Base-by-base conservation (phyloP, 345 rosid species). In the Eucalyptus brandiana region DNA sequence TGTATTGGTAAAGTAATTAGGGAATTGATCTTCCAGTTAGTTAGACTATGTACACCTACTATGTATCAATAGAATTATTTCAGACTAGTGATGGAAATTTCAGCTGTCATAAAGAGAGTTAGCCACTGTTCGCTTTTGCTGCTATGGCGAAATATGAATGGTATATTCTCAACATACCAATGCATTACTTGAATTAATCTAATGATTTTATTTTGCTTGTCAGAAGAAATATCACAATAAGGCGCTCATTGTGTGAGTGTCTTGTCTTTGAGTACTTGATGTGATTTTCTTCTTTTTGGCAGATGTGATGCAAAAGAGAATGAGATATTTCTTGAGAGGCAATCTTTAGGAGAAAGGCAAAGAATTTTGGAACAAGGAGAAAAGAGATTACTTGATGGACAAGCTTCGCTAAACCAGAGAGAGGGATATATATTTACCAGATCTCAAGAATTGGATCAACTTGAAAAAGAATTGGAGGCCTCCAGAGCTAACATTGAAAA, bases 291-390 rank as follows among this genome's bases (percentile, higher is more conserved):
- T 87, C 87, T 85, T 87, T 34, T 89, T 65, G 56, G 53, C 91
- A 98, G 99, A 89, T 97, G 97, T 92, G 98, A 96, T 90, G 94
- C 95, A 58, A 98, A 94, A 91, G 99, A 96, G 89, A 95, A 92
- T 87, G 99, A 95, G 89, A 91, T 95, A 30, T 83, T 81, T 86
- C 92, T 90, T 45, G 99, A 96, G 92, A 95, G 98, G 88, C 95
- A 94, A 89, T 93, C 93, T 37, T 90, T 97, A 89, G 93, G 92
- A 88, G 99, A 98, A 91, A 95, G 99, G 89, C 95, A 92, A 90
- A 95, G 94, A 92, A 90, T 87, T 90, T 89, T 98, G 93, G 97
- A 96, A 91, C 94, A 94, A 93, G 99, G 96, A 92, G 97, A 97
- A 53, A 96, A 95, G 93, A 92, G 95, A 51, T 91, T 98, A 88